These are phyloP conservation scores for Poa annua DNA, from an alignment of 176 grass and related monocot species.

Conservation along the genomic window DNA sequence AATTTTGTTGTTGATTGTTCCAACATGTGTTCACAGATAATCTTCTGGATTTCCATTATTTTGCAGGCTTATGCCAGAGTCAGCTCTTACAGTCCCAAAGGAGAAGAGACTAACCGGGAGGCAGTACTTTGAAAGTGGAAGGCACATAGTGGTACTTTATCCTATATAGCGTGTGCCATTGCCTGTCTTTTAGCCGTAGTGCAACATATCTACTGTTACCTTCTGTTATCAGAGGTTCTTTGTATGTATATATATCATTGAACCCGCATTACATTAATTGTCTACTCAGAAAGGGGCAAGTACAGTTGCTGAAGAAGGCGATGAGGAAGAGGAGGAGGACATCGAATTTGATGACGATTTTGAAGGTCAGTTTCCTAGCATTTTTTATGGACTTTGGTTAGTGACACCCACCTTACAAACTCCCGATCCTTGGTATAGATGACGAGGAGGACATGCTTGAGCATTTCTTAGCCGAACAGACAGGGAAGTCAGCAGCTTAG, in stretches of 20 bases:
- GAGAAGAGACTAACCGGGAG: constrained; percentile 90
- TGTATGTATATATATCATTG: constrained; percentile 15
- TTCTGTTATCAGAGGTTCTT: constrained; percentile 25
- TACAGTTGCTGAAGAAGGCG: constrained; percentile 69
- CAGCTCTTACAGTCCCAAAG: constrained; percentile 81
- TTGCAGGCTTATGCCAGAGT: constrained; percentile 96
- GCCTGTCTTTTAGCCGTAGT: constrained; percentile 14
- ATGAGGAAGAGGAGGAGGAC: constrained; percentile 94
- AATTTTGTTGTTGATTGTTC: constrained; percentile 3
- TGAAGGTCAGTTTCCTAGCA: constrained; percentile 66
- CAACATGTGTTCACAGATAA: constrained; percentile 11
- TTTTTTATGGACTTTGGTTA: constrained; percentile 12
- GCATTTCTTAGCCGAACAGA: constrained; percentile 90
- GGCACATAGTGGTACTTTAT: constrained; percentile 67
- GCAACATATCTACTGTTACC: constrained; percentile 36
- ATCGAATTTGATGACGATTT: constrained; percentile 94
- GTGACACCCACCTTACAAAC: constrained; percentile 21
- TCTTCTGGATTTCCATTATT: constrained; percentile 42
- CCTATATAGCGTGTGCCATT: constrained; percentile 5
- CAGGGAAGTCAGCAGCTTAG: constrained; percentile 61
- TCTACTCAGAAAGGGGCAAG: constrained; percentile 78
- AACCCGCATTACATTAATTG: constrained; percentile 30
- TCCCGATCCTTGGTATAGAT: constrained; percentile 50
- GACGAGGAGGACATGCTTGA: constrained; percentile 99
- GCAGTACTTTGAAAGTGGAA: constrained; percentile 95